Conservation (phyloP, 148 eudicot genomes). For the Rheum nobile region DNA sequence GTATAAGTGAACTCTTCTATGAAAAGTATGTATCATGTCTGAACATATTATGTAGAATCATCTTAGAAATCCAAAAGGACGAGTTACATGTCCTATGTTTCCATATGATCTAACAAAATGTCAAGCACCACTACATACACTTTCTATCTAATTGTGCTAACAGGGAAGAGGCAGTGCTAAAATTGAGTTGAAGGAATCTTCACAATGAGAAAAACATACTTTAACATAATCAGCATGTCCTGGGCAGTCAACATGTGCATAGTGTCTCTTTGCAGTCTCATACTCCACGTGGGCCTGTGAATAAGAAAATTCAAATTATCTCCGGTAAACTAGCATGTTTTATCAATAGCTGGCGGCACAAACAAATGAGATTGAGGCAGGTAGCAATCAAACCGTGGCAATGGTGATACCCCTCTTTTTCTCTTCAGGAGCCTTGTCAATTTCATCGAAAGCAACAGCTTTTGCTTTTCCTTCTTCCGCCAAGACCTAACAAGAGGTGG, state of each 20-base stretch:
- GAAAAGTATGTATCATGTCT: neutral
- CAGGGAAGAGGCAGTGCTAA: neutral
- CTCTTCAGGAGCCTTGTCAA: slow-evolving; percentile 98
- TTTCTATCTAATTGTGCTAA: neutral
- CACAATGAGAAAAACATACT: slow-evolving; percentile 25
- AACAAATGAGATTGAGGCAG: neutral
- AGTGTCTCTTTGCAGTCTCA: slow-evolving; percentile 85
- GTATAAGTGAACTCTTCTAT: neutral
- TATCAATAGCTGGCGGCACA: neutral
- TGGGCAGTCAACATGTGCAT: slow-evolving; percentile 95
- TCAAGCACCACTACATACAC: neutral
- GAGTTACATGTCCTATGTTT: neutral
- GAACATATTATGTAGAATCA: neutral
- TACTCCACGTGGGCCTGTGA: slow-evolving; percentile 96
- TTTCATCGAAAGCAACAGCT: slow-evolving; percentile 91
- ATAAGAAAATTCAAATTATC: neutral
- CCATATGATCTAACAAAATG: neutral
- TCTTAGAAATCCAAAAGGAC: neutral
- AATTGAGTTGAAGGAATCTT: neutral
- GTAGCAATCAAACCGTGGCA: slow-evolving; percentile 48
- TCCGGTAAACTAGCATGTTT: neutral
- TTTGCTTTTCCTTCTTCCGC: slow-evolving; percentile 87
- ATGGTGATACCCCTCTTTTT: slow-evolving; percentile 90
- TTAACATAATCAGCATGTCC: slow-evolving; percentile 97
- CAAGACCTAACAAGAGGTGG: slow-evolving; percentile 39